A percentile compares a stretch with the other conserved stretches of the same genome.
These are phyloP conservation scores for Mucor piriformis DNA, from an alignment of 371 early-diverging fungal genomes.

Conservation along the genomic window DNA sequence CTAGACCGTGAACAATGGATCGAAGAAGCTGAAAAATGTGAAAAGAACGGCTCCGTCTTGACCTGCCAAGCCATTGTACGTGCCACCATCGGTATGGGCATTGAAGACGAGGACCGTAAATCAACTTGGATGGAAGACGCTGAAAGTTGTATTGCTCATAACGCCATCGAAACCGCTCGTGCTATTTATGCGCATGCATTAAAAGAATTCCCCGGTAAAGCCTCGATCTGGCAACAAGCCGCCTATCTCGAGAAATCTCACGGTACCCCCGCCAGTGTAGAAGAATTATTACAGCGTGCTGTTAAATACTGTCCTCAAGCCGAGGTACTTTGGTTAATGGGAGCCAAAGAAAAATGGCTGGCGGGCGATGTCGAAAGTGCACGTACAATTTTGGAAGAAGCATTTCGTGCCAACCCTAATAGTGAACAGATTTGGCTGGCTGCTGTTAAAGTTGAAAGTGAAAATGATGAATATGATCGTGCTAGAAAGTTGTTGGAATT, in stretches of 20 bases:
- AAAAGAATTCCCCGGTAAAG: constrained; percentile 74
- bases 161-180: constrained; percentile 80
- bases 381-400: constrained; percentile 80
- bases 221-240: constrained; percentile 86
- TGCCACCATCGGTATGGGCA: constrained; percentile 77
- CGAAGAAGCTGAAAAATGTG: constrained; percentile 85
- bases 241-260: constrained; percentile 89
- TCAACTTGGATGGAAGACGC: constrained; percentile 92
- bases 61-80: constrained; percentile 87
- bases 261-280: constrained; percentile 79
- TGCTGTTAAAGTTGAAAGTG: constrained; percentile 94
- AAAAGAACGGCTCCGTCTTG: constrained; percentile 74
- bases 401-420: constrained; percentile 90
- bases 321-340: constrained; percentile 96
- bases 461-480: constrained; percentile 80
- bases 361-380: constrained; percentile 89
- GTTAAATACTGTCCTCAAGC: constrained; percentile 91
- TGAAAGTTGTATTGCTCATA: constrained; percentile 68
- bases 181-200: constrained; percentile 89
- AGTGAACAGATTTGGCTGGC: constrained; percentile 95
- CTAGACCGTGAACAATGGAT: constrained; percentile 92
- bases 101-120: constrained; percentile 84
- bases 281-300: constrained; percentile 81
- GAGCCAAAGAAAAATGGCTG: constrained; percentile 93
- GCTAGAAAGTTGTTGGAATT: constrained; percentile 77